phyloP scores from a whole-genome alignment of 179 eudicot genomes.

The Monotropa hypopitys region DNA sequence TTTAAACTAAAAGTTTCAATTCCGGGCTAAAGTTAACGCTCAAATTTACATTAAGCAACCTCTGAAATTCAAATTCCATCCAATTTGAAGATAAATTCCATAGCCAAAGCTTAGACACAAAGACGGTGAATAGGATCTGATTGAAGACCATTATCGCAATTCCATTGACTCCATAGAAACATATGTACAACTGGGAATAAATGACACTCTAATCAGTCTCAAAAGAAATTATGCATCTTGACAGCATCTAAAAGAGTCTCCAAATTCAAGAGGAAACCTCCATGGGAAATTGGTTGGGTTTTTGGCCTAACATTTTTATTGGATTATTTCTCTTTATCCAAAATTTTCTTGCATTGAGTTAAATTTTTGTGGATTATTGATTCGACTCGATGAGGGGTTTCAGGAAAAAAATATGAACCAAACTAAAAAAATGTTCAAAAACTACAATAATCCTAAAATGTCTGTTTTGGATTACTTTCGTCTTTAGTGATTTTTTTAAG shows the following conservation, averaged over 20 bases:
- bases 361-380: too few species aligned
- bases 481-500: too few species aligned
- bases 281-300: neutral
- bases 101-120: neutral
- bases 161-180: neutral
- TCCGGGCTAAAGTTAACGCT: neutral
- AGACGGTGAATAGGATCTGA: neutral
- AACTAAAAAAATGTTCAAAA: too few species aligned
- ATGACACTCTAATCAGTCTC: neutral
- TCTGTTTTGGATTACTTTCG: too few species aligned
- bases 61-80: neutral
- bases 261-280: neutral
- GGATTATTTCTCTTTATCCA: neutral
- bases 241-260: neutral
- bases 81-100: neutral
- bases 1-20: neutral
- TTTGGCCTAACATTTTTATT: neutral
- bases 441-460: too few species aligned
- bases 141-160: neutral
- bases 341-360: too few species aligned
- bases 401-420: too few species aligned
- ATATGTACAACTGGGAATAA: neutral
- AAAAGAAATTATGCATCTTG: neutral
- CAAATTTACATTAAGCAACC: neutral
- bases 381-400: too few species aligned